phyloP scores from a whole-genome alignment of 371 early-diverging fungal species.

The Syncephalastrum monosporum region DNA sequence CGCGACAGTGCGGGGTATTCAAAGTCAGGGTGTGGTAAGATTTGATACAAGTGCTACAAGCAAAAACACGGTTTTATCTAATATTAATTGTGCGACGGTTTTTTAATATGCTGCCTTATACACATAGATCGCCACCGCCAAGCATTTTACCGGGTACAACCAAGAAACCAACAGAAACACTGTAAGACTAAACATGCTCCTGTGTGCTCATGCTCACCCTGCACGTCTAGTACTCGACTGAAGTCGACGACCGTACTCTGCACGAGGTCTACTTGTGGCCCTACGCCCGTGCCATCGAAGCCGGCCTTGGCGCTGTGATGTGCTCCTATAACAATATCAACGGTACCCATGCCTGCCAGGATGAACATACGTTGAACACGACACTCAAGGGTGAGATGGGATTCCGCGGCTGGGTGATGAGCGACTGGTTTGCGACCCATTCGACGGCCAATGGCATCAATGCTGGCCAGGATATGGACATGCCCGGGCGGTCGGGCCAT shows the following conservation, averaged over 20 bases:
- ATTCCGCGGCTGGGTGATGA: slow-evolving; percentile 29
- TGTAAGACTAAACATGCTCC: neutral
- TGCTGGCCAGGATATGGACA: slow-evolving; percentile 49
- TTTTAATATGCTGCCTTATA: neutral
- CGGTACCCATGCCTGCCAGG: slow-evolving; percentile 39
- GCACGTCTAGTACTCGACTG: slow-evolving; percentile 17
- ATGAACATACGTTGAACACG: slow-evolving; percentile 29
- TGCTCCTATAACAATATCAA: slow-evolving; percentile 50
- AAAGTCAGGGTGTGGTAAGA: slow-evolving; percentile 31
- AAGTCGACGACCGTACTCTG: slow-evolving; percentile 48
- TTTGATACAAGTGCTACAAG: neutral
- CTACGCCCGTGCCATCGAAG: slow-evolving; percentile 41
- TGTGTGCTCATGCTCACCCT: neutral
- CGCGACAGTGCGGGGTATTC: slow-evolving; percentile 23
- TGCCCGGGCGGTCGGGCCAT: slow-evolving; percentile 40
- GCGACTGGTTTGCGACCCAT: slow-evolving; percentile 28
- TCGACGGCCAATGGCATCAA: slow-evolving; percentile 24
- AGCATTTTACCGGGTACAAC: slow-evolving; percentile 51
- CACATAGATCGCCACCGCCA: slow-evolving; percentile 41
- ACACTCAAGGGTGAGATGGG: slow-evolving; percentile 39
- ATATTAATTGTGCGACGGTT: neutral
- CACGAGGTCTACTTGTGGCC: slow-evolving; percentile 56
- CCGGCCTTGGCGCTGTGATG: slow-evolving; percentile 49
- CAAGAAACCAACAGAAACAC: slow-evolving; percentile 35
- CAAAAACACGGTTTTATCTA: neutral